Base-by-base conservation (phyloP, 352 stramenopile genomes). In the Globisporangium radiosum region DNA sequence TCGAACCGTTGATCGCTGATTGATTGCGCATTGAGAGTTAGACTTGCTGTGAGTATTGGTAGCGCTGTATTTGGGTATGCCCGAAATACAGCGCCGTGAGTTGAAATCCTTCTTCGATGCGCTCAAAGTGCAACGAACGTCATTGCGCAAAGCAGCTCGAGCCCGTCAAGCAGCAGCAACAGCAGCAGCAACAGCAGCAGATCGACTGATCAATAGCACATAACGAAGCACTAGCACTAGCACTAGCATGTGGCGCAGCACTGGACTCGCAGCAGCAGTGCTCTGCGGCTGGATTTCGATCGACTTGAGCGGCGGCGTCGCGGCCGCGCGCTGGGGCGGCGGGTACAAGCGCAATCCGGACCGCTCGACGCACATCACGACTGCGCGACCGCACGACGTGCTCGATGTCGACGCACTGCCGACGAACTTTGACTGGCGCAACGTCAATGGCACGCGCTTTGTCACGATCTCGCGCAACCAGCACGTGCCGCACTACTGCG, bases 361-460 rank as follows among this genome's bases (percentile, higher is more conserved):
- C 63, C 85, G 85, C 61, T 89, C 81, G 52, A 70, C 81, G 51
- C 67, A 75, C 51, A 55, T 94, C 40, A 84, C 76, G 62, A 78
- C 72, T 8, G 68, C 84, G 7, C 78, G 72, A 4, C 81, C 86
- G 14, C 84, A 94, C 62, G 69, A 88, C 36, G 76, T 85, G 52
- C 42, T 96, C 11, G 75, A 90, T 51, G 43, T 66, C 19, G 52
- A 62, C 5, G 71, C 89, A 44, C 65, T 99, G 39, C 97, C 97
- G 47, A 88, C 92, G 65, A 85, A 77, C 59, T 99, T 98, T 66
- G 91, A 96, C 70, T 99, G 96, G 95, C 82, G 85, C 63, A 87
- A 78, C 56, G 59, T 94, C 25, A 90, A 94, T 63, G 75, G 75
- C 68, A 92, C 80, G 51, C 84, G 81, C 71, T 92, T 85, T 54